phyloP scores from a whole-genome alignment of 2,329 filamentous ascomycete species.

The Thelonectria discophora region DNA sequence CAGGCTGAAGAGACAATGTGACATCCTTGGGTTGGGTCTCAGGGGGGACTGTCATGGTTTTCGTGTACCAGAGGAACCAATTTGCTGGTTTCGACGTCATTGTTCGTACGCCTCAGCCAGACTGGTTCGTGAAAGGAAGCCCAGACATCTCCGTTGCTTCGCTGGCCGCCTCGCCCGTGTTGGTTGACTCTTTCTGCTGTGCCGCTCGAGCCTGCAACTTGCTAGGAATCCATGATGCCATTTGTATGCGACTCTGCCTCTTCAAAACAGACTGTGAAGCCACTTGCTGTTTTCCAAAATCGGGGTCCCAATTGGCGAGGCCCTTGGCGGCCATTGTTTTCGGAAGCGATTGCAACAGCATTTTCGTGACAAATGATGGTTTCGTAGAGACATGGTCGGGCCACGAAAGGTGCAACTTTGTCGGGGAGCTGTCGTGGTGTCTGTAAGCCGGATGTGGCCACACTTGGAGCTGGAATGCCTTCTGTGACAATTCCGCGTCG shows the following conservation, averaged over 20 bases:
- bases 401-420: constrained; percentile 54
- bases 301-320: constrained; percentile 55
- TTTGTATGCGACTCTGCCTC: constrained; percentile 26
- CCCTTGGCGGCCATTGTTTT: constrained; percentile 49
- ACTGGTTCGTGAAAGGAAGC: neutral
- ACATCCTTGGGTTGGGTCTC: no score
- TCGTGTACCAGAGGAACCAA: no score
- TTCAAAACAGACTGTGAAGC: constrained; percentile 3
- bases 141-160: neutral
- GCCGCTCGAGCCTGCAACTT: constrained; percentile 11
- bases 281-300: constrained; percentile 33
- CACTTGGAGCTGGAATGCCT: constrained; percentile 55
- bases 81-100: no score
- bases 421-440: constrained; percentile 51
- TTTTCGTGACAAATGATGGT: constrained; percentile 48
- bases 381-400: constrained; percentile 46
- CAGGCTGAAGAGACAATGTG: no score
- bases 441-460: constrained; percentile 50
- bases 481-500: constrained; percentile 29
- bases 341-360: constrained; percentile 53
- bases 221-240: constrained; percentile 31
- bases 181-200: neutral
- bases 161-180: neutral
- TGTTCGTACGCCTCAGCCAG: no score
- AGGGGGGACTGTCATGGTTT: no score